phyloP scores from a whole-genome alignment of 1,139 yeast species.

The Cylindricascospora bacillispora region DNA sequence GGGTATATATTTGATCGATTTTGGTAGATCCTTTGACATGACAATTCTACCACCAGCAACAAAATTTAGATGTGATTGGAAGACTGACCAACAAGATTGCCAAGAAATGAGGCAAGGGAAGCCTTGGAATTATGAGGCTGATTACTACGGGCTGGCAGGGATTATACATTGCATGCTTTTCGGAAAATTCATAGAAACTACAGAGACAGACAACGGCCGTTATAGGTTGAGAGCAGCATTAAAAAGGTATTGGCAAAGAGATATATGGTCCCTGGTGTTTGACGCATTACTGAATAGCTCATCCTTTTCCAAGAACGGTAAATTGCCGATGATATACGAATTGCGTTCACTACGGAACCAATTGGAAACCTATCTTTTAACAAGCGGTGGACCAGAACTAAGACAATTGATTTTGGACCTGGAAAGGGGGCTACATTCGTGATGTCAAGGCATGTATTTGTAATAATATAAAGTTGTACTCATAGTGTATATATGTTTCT shows the following conservation, averaged over 20 bases:
- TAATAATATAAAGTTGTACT: too few relatives aligned
- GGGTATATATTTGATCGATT: constrained; percentile 64
- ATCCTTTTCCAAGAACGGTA: too few relatives aligned
- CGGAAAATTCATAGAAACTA: constrained; percentile 47
- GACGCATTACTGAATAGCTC: constrained; percentile 49
- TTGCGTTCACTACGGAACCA: not conserved
- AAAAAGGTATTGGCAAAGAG: constrained; percentile 69
- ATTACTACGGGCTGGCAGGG: constrained; percentile 75
- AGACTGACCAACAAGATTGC: constrained; percentile 62
- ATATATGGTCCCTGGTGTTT: constrained; percentile 61
- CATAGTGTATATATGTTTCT: too few relatives aligned
- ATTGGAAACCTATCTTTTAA: not conserved
- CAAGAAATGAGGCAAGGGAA: constrained; percentile 50
- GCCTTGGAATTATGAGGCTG: constrained; percentile 75
- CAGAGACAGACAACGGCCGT: constrained; percentile 19
- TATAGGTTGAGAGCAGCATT: constrained; percentile 34
- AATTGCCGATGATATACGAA: not conserved
- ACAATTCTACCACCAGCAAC: constrained; percentile 39
- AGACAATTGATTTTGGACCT: not conserved
- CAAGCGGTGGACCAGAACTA: not conserved
- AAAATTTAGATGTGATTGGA: constrained; percentile 50
- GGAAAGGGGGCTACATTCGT: too few relatives aligned
- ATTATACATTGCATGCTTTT: constrained; percentile 61
- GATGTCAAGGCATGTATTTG: too few relatives aligned
- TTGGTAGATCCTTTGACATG: constrained; percentile 73